phyloP scores from a whole-genome alignment of 257 asterid species.

The Jacaranda mimosifolia region DNA sequence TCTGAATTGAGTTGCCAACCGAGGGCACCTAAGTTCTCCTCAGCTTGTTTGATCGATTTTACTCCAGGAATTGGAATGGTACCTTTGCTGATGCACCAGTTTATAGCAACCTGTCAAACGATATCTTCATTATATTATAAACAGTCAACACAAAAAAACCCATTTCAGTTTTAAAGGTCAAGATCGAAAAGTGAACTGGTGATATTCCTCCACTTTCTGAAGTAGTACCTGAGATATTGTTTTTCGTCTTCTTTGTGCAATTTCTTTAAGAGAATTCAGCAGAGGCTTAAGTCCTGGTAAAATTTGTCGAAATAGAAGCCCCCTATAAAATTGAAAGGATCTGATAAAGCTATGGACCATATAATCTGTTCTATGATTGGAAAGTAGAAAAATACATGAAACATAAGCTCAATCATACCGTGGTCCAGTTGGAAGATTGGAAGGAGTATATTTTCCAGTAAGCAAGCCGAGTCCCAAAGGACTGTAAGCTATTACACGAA shows the following conservation, averaged over 20 bases:
- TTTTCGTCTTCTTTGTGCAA: constrained; percentile 69
- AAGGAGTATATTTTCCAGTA: constrained; percentile 80
- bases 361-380: background rate
- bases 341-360: background rate
- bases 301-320: constrained; percentile 79
- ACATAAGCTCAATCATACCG: constrained; percentile 49
- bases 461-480: constrained; percentile 99
- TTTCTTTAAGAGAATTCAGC: constrained; percentile 61
- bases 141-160: background rate
- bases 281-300: constrained; percentile 90
- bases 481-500: constrained; percentile 83
- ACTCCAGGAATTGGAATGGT: constrained; percentile 92
- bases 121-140: background rate
- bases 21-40: constrained; percentile 88
- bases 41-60: constrained; percentile 78
- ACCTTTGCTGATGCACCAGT: constrained; percentile 93
- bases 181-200: no score
- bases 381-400: constrained; percentile 8
- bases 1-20: constrained; percentile 88
- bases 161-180: no score
- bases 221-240: constrained; percentile 72
- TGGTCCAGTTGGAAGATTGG: constrained; percentile 91
- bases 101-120: constrained; percentile 76
- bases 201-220: no score
- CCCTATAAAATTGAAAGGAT: constrained; percentile 49